Evolutionary conservation across 805 yeast genomes (phyloP), one percentile per base, ranked within the genome.

Genomic region (Suhomyces prunicola): DNA sequence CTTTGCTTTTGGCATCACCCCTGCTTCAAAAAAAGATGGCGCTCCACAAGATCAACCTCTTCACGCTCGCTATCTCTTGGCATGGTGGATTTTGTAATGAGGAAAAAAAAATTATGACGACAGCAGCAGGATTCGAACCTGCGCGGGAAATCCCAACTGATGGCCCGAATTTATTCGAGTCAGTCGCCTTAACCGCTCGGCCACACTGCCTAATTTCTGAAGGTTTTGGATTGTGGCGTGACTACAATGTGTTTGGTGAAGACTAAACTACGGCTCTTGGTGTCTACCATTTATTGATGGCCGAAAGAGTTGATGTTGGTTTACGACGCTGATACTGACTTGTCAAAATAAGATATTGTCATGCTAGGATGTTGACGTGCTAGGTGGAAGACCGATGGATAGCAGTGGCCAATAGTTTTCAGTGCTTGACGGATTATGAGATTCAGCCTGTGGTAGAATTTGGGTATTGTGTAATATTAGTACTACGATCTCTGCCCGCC

Each of bases 121-220:
- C 58, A 50, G 48, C 54, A 46, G 58, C 58, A 54, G 57, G 57
- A 55, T 48, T 55, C 58, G 58, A 54, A 55, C 58, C 57, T 55
- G 58, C 58, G 58, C 58, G 58, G 58, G 58, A 56, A 56, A 54
- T 56, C 57, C 57, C 57, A 54, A 50, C 47, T 48, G 53, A 56
- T 56, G 40, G 48, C 58, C 49, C 58, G 50, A 54, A 52, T 33
- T 31, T 23, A 55, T 54, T 54, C 56, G 56, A 54, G 56, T 54
- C 56, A 54, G 46, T 54, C 56, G 56, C 56, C 56, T 54, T 54
- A 54, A 54, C 56, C 56, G 46, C 56, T 53, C 56, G 56, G 56
- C 56, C 56, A 54, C 51, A 48, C 50, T 54, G 56, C 56, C 56
- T 39, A 47, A 44, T 44, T 44, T 42, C 49, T 46, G 22, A 19